Percentiles rank a stretch among this genome's conserved stretches.
These are phyloP conservation scores for Cyberlindnera saturnus DNA, from an alignment of 805 yeast genomes.

Conservation along the genomic window DNA sequence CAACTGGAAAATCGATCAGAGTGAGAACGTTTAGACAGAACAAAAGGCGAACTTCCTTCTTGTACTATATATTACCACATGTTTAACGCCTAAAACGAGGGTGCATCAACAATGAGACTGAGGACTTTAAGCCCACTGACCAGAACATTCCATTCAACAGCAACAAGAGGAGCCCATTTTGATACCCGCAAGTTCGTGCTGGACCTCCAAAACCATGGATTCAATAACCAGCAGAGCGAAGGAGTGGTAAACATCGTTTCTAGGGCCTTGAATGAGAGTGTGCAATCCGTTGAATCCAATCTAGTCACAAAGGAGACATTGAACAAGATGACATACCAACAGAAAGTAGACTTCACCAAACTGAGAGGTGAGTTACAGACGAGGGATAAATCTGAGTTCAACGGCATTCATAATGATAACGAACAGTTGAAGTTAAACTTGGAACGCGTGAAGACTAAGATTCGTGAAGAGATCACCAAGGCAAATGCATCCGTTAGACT, in stretches of 20 bases:
- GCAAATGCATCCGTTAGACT: slow-evolving; percentile 85
- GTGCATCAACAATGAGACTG: not conserved
- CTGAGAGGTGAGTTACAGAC: slow-evolving; percentile 87
- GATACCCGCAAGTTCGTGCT: slow-evolving; percentile 23
- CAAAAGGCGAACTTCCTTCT: too few species aligned
- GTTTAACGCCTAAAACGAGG: too few species aligned
- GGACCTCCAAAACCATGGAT: slow-evolving; percentile 50
- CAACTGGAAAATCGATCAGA: too few species aligned
- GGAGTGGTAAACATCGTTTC: slow-evolving; percentile 70
- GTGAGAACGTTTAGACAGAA: too few species aligned
- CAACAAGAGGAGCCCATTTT: slow-evolving; percentile 13
- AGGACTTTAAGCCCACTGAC: not conserved
- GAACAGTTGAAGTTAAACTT: slow-evolving; percentile 79
- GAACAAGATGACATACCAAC: slow-evolving; percentile 84
- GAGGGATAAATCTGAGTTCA: slow-evolving; percentile 81
- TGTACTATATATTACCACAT: too few species aligned
- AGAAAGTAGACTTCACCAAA: slow-evolving; percentile 94
- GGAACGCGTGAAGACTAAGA: slow-evolving; percentile 76
- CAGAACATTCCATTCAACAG: slow-evolving; percentile 1
- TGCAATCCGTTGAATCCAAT: slow-evolving; percentile 64
- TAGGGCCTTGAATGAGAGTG: slow-evolving; percentile 74
- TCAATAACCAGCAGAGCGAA: slow-evolving; percentile 70
- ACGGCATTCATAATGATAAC: slow-evolving; percentile 76
- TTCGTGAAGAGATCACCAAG: slow-evolving; percentile 88
- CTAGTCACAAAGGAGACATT: slow-evolving; percentile 82